Conservation (phyloP, 495 filamentous ascomycete genomes). For the Trichoderma virens region DNA sequence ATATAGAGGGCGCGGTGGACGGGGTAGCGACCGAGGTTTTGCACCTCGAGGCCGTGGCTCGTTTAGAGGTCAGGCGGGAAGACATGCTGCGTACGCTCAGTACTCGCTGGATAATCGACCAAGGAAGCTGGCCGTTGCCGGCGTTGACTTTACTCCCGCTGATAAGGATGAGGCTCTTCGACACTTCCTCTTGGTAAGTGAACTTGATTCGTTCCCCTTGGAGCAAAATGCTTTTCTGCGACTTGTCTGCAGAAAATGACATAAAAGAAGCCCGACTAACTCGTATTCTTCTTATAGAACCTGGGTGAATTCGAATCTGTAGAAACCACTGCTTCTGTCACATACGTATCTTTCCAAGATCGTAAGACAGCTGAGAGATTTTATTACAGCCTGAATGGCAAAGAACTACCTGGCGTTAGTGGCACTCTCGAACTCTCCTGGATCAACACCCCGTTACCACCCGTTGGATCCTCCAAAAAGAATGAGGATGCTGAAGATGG, state of each 20-base stretch:
- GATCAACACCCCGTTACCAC: slow-evolving; percentile 37
- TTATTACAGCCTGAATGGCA: slow-evolving; percentile 50
- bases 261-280: slow-evolving; percentile 18
- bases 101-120: slow-evolving; percentile 85
- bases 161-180: slow-evolving; percentile 77
- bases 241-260: no score
- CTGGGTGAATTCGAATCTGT: slow-evolving; percentile 78
- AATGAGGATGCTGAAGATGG: slow-evolving; percentile 2
- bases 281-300: slow-evolving; percentile 43
- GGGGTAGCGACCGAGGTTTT: slow-evolving; percentile 40
- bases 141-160: slow-evolving; percentile 54
- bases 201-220: neutral
- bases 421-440: slow-evolving; percentile 69
- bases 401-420: slow-evolving; percentile 61
- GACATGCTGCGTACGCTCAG: slow-evolving; percentile 49
- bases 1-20: slow-evolving; percentile 17
- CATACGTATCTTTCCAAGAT: slow-evolving; percentile 75
- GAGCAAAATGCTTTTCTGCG: neutral
- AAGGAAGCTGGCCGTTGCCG: slow-evolving; percentile 64
- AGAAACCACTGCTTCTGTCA: slow-evolving; percentile 53
- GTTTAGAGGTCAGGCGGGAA: slow-evolving; percentile 52
- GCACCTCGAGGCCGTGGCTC: slow-evolving; percentile 43
- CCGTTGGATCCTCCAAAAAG: neutral
- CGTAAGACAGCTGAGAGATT: slow-evolving; percentile 85
- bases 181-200: slow-evolving; percentile 75